Conservation (phyloP, 139 green algal genomes). For the Chloropicon primus region DNA sequence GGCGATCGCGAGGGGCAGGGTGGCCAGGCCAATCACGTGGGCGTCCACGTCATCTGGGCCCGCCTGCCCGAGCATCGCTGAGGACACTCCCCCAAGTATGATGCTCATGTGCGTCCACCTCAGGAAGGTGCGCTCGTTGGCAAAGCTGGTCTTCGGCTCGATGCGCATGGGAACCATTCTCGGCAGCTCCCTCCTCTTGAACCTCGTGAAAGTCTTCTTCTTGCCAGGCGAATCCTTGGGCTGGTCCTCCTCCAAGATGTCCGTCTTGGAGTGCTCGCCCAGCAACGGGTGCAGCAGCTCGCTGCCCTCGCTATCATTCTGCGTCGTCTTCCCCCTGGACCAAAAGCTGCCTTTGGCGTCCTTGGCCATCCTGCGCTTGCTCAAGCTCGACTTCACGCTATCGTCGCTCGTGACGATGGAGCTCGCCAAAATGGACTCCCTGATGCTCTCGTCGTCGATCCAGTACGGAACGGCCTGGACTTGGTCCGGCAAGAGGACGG, state of each 20-base stretch:
- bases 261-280: conserved; percentile 58
- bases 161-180: conserved; percentile 56
- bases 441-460: conserved; percentile 73
- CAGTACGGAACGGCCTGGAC: conserved; percentile 77
- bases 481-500: not conserved
- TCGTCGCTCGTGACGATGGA: conserved; percentile 44
- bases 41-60: not conserved
- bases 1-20: not conserved
- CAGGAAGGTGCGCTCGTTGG: conserved; percentile 93
- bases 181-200: conserved; percentile 6
- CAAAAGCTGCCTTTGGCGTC: not conserved
- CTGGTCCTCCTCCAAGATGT: conserved; percentile 23
- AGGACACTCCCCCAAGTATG: conserved; percentile 20
- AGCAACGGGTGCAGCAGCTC: conserved; percentile 66
- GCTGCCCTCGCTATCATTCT: not conserved
- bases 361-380: not conserved
- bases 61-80: not conserved
- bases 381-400: conserved; percentile 12
- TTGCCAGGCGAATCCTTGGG: not conserved
- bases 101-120: conserved; percentile 90
- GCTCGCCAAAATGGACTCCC: conserved; percentile 14
- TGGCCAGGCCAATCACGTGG: not conserved
- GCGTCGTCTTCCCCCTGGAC: conserved; percentile 8
- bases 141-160: conserved; percentile 94
- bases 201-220: not conserved